Evolutionary conservation across 306 rosid genomes (phyloP).

Genomic region (Fagus crenata): DNA sequence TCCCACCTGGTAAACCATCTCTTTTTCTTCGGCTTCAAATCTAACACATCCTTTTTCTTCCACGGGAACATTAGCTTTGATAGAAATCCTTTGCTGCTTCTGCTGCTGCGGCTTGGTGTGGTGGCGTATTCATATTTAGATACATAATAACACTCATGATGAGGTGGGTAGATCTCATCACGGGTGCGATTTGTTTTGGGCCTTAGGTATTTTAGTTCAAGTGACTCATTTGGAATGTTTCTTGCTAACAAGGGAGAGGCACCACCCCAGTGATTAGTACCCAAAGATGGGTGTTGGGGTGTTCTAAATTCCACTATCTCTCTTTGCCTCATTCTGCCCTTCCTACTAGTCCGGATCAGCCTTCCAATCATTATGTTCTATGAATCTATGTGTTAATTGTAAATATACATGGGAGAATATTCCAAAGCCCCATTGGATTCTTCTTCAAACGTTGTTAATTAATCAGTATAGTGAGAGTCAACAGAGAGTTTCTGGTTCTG

Average conservation of each 20-base stretch:
- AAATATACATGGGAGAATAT: conserved; percentile 20
- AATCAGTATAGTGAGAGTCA: not conserved
- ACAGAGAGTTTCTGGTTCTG: not conserved
- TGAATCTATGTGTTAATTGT: not conserved
- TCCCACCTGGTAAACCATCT: conserved; percentile 50
- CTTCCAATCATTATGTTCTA: conserved; percentile 13
- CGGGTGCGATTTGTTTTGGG: conserved; percentile 39
- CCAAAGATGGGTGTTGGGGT: conserved; percentile 72
- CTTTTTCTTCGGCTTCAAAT: conserved; percentile 34
- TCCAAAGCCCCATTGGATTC: conserved; percentile 36
- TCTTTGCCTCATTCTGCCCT: conserved; percentile 30
- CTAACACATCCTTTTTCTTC: conserved; percentile 29
- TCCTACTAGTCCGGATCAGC: not conserved
- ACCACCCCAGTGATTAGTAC: conserved; percentile 76
- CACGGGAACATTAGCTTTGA: conserved; percentile 27
- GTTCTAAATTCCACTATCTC: conserved; percentile 56
- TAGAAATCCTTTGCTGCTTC: conserved; percentile 22
- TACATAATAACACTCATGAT: conserved; percentile 3
- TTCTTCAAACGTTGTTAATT: conserved; percentile 24
- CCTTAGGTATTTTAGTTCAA: conserved; percentile 52
- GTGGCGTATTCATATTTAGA: conserved; percentile 5
- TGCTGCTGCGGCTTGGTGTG: conserved; percentile 8
- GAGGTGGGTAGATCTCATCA: conserved; percentile 50
- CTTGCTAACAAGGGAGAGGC: conserved; percentile 81
- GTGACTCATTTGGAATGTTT: conserved; percentile 62